Evolutionary conservation across 768 basidiomycete genomes (phyloP), one percentile per base, ranked within the genome.

Genomic region (Naganishia randhawae): DNA sequence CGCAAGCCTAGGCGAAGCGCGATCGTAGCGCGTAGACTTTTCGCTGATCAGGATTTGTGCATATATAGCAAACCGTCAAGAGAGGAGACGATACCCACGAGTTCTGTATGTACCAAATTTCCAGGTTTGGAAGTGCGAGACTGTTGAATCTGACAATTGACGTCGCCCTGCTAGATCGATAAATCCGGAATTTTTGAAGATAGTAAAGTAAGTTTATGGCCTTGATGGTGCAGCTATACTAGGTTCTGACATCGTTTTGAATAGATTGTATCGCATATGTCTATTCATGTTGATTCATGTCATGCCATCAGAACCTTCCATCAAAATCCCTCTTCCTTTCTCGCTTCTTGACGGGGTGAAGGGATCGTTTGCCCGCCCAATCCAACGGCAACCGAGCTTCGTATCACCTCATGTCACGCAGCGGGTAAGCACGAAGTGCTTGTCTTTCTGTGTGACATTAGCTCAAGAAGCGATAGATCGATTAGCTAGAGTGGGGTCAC

Each of bases 41-140:
- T 48, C 25, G 55, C 69, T 69, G 54, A 52, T 66, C 69, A 70
- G 39, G 17, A 41, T 48, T 69, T 41, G 73, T 63, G 55, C 71
- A 51, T 74, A 72, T 79, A 67, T 83, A 96, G 93, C 89, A 92
- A 89, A 90, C 88, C 37, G 92, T 98, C 86, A 98, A 97, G 84
- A 86, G 90, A 74, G 86, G 86, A 48, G 92, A 98, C 83, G 95
- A 98, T 76, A 97, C 92, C 32, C 90, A 90, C 81, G 95, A 96
- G 71, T 99, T 99, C 81, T 99, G 93, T 89, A 74, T 72, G 84
- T 79, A 27, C 39, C 52, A 19, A 25, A 31, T 54, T 29, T 50
- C 14, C 25, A 6, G 14, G 57, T 13, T 2, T 69, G 27, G 17
- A 9, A 42, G 4, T 27, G 22, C 41, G 22, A 25, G 11, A 53